Evolutionary conservation across 768 basidiomycete species (phyloP), one percentile per base, ranked within the genome.

Genomic region (Podaxis pistillaris): DNA sequence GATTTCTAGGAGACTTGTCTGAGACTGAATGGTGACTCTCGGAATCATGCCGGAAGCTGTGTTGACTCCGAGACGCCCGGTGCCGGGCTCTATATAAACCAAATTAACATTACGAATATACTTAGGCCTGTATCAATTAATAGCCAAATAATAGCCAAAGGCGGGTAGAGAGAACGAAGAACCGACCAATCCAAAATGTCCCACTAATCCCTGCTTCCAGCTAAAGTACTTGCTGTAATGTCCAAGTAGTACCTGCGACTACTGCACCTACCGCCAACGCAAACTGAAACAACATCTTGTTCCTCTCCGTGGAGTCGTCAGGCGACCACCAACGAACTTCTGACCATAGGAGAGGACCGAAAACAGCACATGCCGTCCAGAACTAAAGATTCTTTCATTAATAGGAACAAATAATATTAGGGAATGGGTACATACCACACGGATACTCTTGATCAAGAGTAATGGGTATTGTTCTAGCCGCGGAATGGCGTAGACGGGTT

Each of bases 321-420:
- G 80, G 75, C 7, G 78, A 70, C 86, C 88, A 90, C 88, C 88
- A 91, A 30, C 87, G 78, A 33, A 96, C 79, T 74, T 98, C 96
- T 9, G 87, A 83, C 93, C 93, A 96, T 9, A 98, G 74, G 30
- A 96, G 79, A 0, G 96, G 96, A 8, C 91, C 78, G 67, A 98
- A 88, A 1, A 98, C 94, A n/a, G 94, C 73, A 63, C 89, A 90
- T 0, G 96, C 96, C 1, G 89, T 94, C 86, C 88, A 96, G 73
- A 98, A 90, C 91, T 94, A 46, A 54, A 36, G 17, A 17, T n/a
- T n/a, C 66, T 8, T 65, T 50, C 38, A 53, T 37, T 26, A 30
- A 12, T 28, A 49, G 38, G 64, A 17, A 47, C 17, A n/a, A 30
- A 46, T 46, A 30, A 57, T 28, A 30, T n/a, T n/a, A 57, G 53